Percentiles rank a stretch among this genome's conserved stretches.
phyloP scores from a whole-genome alignment of 441 rosid species.

The Euphorbia schlechtendalii region DNA sequence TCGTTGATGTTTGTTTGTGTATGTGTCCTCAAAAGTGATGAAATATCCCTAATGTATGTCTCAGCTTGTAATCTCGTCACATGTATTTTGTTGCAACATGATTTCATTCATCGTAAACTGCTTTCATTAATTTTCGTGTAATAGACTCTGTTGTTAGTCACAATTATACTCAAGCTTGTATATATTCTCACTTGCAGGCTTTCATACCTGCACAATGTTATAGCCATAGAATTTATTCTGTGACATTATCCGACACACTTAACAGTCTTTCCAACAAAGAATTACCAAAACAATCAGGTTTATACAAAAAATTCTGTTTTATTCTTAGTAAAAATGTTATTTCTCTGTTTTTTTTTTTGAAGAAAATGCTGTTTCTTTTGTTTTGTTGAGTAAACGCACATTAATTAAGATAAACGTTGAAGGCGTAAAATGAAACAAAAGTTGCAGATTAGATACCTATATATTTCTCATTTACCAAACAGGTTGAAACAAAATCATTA shows the following conservation, averaged over 20 bases:
- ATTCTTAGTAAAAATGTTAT: too few species aligned
- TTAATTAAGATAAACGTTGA: neutral
- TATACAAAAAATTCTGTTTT: too few species aligned
- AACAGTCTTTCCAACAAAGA: too few species aligned
- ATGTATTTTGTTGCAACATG: slow-evolving; percentile 9
- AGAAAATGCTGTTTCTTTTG: too few species aligned
- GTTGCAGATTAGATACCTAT: neutral
- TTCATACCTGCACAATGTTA: neutral
- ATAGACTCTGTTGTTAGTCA: neutral
- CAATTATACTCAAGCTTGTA: neutral
- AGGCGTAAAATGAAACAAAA: neutral
- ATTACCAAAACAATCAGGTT: too few species aligned
- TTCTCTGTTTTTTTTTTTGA: too few species aligned
- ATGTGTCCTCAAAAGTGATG: neutral
- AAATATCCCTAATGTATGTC: neutral
- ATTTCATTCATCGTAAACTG: neutral
- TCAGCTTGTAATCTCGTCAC: slow-evolving; percentile 25
- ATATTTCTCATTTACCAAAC: neutral
- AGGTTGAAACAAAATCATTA: slow-evolving; percentile 1
- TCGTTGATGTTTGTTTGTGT: slow-evolving; percentile 32
- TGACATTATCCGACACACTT: too few species aligned
- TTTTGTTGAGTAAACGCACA: too few species aligned
- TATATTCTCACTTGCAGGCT: neutral
- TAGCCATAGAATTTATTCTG: too few species aligned
- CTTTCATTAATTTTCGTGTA: slow-evolving; percentile 6